Evolutionary conservation across 2,329 filamentous ascomycete species (phyloP), one percentile per base, ranked within the genome.

Genomic region (Chrysosporium queenslandicum): DNA sequence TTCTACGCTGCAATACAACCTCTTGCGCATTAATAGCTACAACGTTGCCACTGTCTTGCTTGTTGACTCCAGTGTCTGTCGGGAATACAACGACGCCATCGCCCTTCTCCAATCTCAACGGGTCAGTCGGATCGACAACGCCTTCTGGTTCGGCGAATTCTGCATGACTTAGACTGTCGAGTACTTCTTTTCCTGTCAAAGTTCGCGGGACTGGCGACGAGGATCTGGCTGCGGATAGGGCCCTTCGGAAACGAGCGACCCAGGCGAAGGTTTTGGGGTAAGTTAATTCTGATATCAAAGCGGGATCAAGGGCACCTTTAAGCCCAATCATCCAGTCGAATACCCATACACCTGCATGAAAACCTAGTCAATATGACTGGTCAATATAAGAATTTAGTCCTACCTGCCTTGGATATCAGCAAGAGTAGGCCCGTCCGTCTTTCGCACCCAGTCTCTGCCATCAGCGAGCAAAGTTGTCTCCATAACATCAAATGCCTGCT

Each of bases 191-290:
- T 3, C 82, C 81, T 5, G 72, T 69, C 29, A 84, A 56, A 1
- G 62, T 71, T 32, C 63, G 63, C 1, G 72, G 66, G 47, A 72
- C 69, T 58, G 72, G 70, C 1, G 63, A 59, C 30, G 61, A 61
- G 18, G 62, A 58, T 51, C 68, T 73, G 1, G 76, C 75, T 5
- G 64, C 64, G 4, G 69, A 66, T 1, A 80, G 61, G 1, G 71
- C 72, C 14, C 61, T 62, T 49, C 76, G 67, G 66, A 86, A 87
- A n/a, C 83, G 73, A 40, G 69, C 64, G 16, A 85, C 73, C 81
- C 82, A 87, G 1, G 77, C 76, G 61, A 78, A 83, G 0, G 80
- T 76, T 53, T 70, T 75, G 0, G 83, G 84, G 59, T 78, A 85
- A 36, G 67, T 68, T 16, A 65, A 64, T 12, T 69, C 61, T 2